Conservation (phyloP, 257 asterid species). For the Eustoma russellianum region DNA sequence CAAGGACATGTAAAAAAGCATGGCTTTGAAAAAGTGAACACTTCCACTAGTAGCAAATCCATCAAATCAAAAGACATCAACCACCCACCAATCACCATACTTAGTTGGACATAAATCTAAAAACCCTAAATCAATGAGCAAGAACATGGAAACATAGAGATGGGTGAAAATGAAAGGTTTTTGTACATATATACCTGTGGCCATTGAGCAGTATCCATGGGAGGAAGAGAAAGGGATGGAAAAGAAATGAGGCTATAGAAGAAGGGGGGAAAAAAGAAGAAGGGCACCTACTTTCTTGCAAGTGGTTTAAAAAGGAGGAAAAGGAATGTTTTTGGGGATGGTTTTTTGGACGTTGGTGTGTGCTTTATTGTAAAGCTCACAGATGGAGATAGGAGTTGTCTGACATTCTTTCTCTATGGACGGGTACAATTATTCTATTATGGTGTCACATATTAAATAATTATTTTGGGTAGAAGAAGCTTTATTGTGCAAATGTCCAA, state of each 20-base stretch:
- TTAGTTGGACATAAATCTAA: not conserved
- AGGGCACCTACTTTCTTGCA: slow-evolving; percentile 27
- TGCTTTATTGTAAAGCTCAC: slow-evolving; percentile 15
- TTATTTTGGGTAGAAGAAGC: slow-evolving; percentile 2
- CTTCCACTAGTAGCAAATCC: slow-evolving; percentile 9
- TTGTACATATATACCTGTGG: slow-evolving; percentile 56
- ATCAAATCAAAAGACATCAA: too few relatives aligned
- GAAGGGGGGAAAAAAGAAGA: slow-evolving; percentile 21
- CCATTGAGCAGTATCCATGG: slow-evolving; percentile 83
- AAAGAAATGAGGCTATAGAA: slow-evolving; percentile 1
- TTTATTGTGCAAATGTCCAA: too few relatives aligned
- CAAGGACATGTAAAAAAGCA: slow-evolving; percentile 5
- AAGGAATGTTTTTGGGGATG: slow-evolving; percentile 46
- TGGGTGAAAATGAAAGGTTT: not conserved
- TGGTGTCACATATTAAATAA: not conserved
- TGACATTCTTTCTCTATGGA: slow-evolving; percentile 2
- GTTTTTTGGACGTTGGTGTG: slow-evolving; percentile 35
- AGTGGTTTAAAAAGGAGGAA: slow-evolving; percentile 48
- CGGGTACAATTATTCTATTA: not conserved
- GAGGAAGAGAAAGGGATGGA: slow-evolving; percentile 12
- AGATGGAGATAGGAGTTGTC: slow-evolving; percentile 7
- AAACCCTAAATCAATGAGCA: not conserved
- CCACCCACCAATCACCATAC: slow-evolving; percentile 8
- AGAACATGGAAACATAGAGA: not conserved
- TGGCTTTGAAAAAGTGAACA: slow-evolving; percentile 9